A percentile compares a stretch with the other conserved stretches of the same genome.
Conservation (phyloP, 1,284 basidiomycete genomes). For the Gymnopus androsaceus region DNA sequence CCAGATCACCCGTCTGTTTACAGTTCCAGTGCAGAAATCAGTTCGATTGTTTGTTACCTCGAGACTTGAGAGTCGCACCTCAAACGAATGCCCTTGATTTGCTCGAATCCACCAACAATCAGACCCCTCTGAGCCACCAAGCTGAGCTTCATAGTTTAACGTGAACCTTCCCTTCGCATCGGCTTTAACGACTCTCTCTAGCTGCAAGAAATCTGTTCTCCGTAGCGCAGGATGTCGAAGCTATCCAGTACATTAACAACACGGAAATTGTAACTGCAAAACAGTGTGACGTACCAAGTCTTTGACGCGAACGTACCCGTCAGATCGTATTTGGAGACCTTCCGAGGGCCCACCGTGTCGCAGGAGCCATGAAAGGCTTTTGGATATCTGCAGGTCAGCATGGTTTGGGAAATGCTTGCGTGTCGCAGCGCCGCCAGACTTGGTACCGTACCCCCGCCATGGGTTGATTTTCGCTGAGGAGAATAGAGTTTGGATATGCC, state of each 20-base stretch:
- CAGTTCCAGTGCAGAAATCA: too few relatives aligned
- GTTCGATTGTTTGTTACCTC: too few relatives aligned
- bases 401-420: background rate
- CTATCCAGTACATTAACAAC: background rate
- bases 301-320: constrained; percentile 65
- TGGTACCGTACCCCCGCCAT: background rate
- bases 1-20: constrained; percentile 54
- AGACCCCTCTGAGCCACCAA: constrained; percentile 39
- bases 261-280: background rate
- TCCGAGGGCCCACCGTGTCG: constrained; percentile 71
- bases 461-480: background rate
- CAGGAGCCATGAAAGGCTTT: constrained; percentile 68
- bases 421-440: background rate
- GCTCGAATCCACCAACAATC: constrained; percentile 77
- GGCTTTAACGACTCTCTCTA: constrained; percentile 60
- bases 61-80: too few relatives aligned
- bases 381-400: constrained; percentile 40
- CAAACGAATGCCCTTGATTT: constrained; percentile 78
- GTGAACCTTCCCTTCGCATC: constrained; percentile 68
- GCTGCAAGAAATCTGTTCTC: constrained; percentile 43
- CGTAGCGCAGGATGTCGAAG: constrained; percentile 17
- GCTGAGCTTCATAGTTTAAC: constrained; percentile 52
- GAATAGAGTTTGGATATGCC: background rate
- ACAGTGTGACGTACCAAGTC: constrained; percentile 49
- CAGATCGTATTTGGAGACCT: constrained; percentile 56